phyloP scores from a whole-genome alignment of 306 rosid genomes.

The Urtica urens region DNA sequence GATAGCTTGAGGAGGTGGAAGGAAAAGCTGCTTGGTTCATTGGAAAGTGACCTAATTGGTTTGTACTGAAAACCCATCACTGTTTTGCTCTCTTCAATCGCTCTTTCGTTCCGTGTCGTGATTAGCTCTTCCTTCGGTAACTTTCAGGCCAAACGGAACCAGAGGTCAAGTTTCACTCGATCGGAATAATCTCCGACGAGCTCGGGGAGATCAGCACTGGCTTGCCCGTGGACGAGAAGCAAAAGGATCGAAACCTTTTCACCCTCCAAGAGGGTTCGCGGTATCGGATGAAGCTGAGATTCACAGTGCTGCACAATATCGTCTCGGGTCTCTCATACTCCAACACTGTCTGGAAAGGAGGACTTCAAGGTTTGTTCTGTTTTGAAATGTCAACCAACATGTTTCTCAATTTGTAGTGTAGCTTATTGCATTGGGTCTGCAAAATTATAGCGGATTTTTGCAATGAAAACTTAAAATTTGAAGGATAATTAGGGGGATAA shows the following conservation, averaged over 20 bases:
- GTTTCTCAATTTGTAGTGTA: too few relatives aligned
- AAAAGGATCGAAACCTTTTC: conserved; percentile 38
- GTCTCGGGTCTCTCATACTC: conserved; percentile 81
- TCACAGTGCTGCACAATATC: conserved; percentile 80
- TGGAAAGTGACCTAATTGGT: conserved; percentile 79
- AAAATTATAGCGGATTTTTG: too few relatives aligned
- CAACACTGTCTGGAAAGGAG: conserved; percentile 87
- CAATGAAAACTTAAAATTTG: too few relatives aligned
- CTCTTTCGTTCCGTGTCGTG: conserved; percentile 14
- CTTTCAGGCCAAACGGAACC: conserved; percentile 66
- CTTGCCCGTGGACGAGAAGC: conserved; percentile 45
- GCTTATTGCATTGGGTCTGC: too few relatives aligned
- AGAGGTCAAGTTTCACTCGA: conserved; percentile 79
- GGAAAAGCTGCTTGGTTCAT: conserved; percentile 87
- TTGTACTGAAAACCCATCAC: conserved; percentile 13
- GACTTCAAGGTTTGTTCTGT: conserved; percentile 50
- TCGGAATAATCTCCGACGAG: conserved; percentile 65
- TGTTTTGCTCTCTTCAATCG: background rate
- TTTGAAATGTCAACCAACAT: too few relatives aligned
- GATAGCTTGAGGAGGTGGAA: conserved; percentile 98
- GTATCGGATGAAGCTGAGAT: conserved; percentile 62
- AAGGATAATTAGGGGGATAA: too few relatives aligned
- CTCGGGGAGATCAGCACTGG: conserved; percentile 59
- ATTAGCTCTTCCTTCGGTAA: background rate
- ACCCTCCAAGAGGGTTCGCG: conserved; percentile 63